Conservation (phyloP, 2,329 filamentous ascomycete species). For the Clarireedia homoeocarpa region DNA sequence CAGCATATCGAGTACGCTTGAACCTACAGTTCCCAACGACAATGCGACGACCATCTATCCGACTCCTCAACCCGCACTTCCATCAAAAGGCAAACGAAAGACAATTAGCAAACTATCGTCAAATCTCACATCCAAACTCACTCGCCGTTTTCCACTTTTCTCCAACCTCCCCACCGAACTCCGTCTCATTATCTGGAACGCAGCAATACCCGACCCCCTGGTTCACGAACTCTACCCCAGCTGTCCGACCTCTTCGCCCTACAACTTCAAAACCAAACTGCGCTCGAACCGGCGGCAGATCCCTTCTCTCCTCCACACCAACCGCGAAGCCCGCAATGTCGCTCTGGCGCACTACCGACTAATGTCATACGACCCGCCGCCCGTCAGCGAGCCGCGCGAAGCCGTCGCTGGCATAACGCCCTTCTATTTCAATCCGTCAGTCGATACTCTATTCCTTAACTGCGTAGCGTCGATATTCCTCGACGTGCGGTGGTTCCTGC, state of each 20-base stretch:
- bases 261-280: slow-evolving; percentile 27
- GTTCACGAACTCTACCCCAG: slow-evolving; percentile 27
- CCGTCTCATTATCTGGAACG: slow-evolving; percentile 24
- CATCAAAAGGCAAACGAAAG: neutral
- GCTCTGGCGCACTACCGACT: slow-evolving; percentile 22
- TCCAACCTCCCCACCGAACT: slow-evolving; percentile 22
- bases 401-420: slow-evolving; percentile 24
- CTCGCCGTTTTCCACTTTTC: slow-evolving; percentile 12
- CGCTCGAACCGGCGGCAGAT: slow-evolving; percentile 25
- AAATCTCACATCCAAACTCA: slow-evolving; percentile 6
- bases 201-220: slow-evolving; percentile 16
- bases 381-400: slow-evolving; percentile 1
- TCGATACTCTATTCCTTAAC: slow-evolving; percentile 26
- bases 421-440: slow-evolving; percentile 25
- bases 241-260: slow-evolving; percentile 17
- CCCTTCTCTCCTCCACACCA: slow-evolving; percentile 22
- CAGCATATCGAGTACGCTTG: neutral
- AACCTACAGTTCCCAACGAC: slow-evolving; percentile 31
- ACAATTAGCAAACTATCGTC: neutral
- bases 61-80: neutral
- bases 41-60: neutral
- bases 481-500: slow-evolving; percentile 27
- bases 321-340: slow-evolving; percentile 21
- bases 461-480: slow-evolving; percentile 23
- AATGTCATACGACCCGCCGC: slow-evolving; percentile 22